Conservation (phyloP, 257 asterid species). For the Gentiana macrophylla region DNA sequence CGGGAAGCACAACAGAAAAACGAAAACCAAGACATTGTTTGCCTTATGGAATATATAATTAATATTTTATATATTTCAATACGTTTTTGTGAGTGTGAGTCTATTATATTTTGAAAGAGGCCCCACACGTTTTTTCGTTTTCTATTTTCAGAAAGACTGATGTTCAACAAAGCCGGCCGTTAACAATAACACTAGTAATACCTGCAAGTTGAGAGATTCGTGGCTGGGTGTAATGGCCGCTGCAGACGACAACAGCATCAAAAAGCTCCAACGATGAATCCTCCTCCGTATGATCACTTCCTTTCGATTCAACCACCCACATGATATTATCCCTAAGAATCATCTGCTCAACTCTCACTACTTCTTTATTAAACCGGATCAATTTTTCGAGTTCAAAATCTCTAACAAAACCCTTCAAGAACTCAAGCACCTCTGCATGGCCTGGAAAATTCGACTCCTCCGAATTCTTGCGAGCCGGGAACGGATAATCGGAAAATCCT, state of each 20-base stretch:
- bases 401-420: constrained; percentile 29
- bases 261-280: constrained; percentile 17
- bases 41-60: too few relatives aligned
- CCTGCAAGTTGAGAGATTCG: constrained; percentile 38
- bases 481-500: constrained; percentile 47
- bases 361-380: constrained; percentile 32
- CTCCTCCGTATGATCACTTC: neutral
- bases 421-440: constrained; percentile 42
- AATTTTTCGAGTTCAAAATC: constrained; percentile 26
- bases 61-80: too few relatives aligned
- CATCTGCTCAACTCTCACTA: constrained; percentile 31
- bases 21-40: too few relatives aligned
- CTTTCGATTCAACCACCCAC: constrained; percentile 39
- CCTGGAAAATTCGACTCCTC: constrained; percentile 31
- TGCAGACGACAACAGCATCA: constrained; percentile 50
- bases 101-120: too few relatives aligned
- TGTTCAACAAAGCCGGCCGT: too few relatives aligned
- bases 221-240: constrained; percentile 38
- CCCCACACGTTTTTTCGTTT: too few relatives aligned
- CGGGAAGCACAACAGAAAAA: too few relatives aligned
- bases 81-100: too few relatives aligned
- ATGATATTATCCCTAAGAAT: constrained; percentile 7
- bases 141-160: too few relatives aligned
- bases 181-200: neutral
- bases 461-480: constrained; percentile 5